Evolutionary conservation across 805 yeast genomes (phyloP), one percentile per base, ranked within the genome.

Genomic region (Scheffersomyces ergatensis): DNA sequence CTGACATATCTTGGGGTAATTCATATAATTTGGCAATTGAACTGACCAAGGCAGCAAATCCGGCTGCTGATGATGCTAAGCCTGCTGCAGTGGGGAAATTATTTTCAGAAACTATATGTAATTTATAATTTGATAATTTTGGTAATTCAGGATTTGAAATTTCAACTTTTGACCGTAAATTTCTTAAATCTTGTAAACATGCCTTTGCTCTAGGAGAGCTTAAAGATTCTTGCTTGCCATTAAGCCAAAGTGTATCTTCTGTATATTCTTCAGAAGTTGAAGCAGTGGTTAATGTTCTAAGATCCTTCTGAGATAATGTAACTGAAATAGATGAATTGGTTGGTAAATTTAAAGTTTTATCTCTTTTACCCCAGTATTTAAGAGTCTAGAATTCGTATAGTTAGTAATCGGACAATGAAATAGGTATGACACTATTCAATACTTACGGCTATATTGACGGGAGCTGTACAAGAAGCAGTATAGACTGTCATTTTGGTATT

Each of bases 41-140:
- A 36, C 79, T 79, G 17, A 92, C 95, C 46, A 93, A 74, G 8
- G 99, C 99, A 26, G 99, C 97, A 65, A 89, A 92, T 0, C 99
- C 99, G 8, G 99, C 98, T 12, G 99, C 99, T 4, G 96, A 85
- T 1, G 97, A 89, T 0, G 99, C 99, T 53, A 93, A 76, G 2
- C 99, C 99, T 5, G 99, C 99, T 24, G 99, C 99, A 19, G 99
- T 93, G 38, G 99, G 99, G 75, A 93, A 93, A 67, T 93, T 93
- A 71, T 93, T 93, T 59, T 89, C 96, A 20, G 95, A 83, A 12
- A 88, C 95, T 51, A 93, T 85, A 54, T 83, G 88, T 42, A 93
- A 71, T 38, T 76, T 74, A 77, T 77, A 80, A 15, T 69, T 54
- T 24, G 92, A 77, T 44, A 89, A 70, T 54, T 70, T 73, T 31